These are phyloP conservation scores for Fusarium sp. DNA, from an alignment of 2,329 filamentous ascomycete genomes.

Conservation along the genomic window DNA sequence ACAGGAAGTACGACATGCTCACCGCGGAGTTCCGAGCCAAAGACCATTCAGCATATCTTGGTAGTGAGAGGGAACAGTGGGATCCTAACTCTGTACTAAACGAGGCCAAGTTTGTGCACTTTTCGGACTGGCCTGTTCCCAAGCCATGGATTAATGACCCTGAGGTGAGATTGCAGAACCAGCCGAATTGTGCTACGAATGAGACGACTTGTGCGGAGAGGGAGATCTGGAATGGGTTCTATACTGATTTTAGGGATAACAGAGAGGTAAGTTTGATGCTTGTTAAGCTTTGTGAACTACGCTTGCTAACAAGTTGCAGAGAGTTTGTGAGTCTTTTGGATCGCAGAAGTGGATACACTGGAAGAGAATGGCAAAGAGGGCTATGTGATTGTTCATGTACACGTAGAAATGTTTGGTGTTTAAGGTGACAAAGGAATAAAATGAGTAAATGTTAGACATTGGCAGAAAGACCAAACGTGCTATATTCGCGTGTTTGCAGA, in stretches of 20 bases:
- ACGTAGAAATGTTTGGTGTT: background rate
- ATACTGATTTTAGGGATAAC: conserved; percentile 23
- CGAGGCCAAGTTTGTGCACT: conserved; percentile 74
- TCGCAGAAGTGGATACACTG: conserved; percentile 17
- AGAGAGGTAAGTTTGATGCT: conserved; percentile 6
- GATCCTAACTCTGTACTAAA: conserved; percentile 61
- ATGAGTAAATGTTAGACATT: background rate
- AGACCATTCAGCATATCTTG: conserved; percentile 57
- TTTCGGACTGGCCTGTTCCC: conserved; percentile 76
- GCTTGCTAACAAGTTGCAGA: conserved; percentile 1
- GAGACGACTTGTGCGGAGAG: conserved; percentile 6
- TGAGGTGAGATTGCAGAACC: background rate
- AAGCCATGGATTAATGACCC: conserved; percentile 59
- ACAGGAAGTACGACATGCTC: conserved; percentile 69
- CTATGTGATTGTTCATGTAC: background rate
- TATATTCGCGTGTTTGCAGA: too few species aligned
- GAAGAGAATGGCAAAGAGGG: background rate
- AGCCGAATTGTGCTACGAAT: background rate
- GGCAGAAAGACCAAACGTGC: too few species aligned
- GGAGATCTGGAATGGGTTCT: conserved; percentile 30
- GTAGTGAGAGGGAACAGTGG: conserved; percentile 61
- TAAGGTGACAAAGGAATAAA: background rate
- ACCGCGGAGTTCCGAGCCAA: conserved; percentile 69
- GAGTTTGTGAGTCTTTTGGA: conserved; percentile 11
- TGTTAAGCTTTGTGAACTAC: fast-evolving